These are phyloP conservation scores for Carex pumila DNA, from an alignment of 176 grass and related monocot genomes.

Conservation along the genomic window DNA sequence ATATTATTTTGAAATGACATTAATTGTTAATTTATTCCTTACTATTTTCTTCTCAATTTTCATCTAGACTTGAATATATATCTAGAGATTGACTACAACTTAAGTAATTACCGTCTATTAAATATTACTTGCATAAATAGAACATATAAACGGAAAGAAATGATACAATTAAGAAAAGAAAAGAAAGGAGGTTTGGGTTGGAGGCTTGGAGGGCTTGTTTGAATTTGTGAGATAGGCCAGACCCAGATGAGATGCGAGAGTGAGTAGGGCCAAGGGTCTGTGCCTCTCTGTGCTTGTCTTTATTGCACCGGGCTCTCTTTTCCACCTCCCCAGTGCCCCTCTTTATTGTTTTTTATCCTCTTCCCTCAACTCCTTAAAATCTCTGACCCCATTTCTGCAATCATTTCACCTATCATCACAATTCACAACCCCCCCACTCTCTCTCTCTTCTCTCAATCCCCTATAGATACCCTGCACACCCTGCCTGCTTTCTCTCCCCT, in stretches of 20 bases:
- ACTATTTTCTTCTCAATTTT: too few relatives aligned
- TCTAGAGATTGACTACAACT: too few relatives aligned
- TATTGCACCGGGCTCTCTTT: constrained; percentile 36
- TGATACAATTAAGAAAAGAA: too few relatives aligned
- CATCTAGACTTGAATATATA: too few relatives aligned
- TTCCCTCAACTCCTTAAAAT: constrained; percentile 16
- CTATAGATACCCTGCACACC: constrained; percentile 20
- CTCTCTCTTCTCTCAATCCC: not conserved
- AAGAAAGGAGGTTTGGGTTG: too few relatives aligned
- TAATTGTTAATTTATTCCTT: too few relatives aligned
- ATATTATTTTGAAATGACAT: too few relatives aligned
- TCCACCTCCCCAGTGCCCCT: constrained; percentile 31
- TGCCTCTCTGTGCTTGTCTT: constrained; percentile 5
- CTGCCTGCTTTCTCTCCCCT: constrained; percentile 14
- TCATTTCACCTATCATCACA: constrained; percentile 43
- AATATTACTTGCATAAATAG: too few relatives aligned
- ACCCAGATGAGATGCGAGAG: constrained; percentile 25
- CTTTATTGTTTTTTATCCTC: constrained; percentile 40
- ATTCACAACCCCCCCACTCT: not conserved
- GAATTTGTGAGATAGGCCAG: too few relatives aligned
- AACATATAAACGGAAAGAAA: too few relatives aligned
- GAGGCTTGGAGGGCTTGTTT: too few relatives aligned
- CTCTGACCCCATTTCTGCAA: constrained; percentile 23
- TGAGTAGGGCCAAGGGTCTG: constrained; percentile 18
- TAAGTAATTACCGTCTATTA: too few relatives aligned